Conservation (phyloP, 495 filamentous ascomycete species). For the Aspergillus avenaceus region DNA sequence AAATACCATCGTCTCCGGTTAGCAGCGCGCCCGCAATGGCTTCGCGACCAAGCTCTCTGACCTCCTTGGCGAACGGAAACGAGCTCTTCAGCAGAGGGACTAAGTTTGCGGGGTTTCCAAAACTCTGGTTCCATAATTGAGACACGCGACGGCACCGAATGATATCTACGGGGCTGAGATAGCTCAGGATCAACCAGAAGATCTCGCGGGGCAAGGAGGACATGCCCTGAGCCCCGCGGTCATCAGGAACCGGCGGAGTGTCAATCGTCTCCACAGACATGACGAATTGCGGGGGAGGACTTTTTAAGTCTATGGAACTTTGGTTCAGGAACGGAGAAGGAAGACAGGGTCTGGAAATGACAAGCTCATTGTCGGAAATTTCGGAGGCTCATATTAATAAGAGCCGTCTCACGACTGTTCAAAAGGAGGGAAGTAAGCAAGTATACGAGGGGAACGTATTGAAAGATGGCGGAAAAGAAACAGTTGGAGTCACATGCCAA, state of each 20-base stretch:
- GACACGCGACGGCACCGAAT: slow-evolving; percentile 55
- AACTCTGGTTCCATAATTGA: slow-evolving; percentile 49
- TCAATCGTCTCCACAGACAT: slow-evolving; percentile 7
- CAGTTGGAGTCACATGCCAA: slow-evolving; percentile 35
- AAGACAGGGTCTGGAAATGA: not conserved
- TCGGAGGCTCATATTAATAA: too few relatives aligned
- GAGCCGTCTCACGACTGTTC: too few relatives aligned
- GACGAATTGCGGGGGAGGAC: slow-evolving; percentile 6
- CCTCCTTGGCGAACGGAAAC: slow-evolving; percentile 53
- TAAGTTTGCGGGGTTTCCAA: slow-evolving; percentile 44
- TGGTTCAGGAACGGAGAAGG: not conserved
- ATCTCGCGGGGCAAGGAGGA: slow-evolving; percentile 38
- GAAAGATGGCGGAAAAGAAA: slow-evolving; percentile 17
- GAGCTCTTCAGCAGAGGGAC: slow-evolving; percentile 45
- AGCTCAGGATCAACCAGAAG: slow-evolving; percentile 36
- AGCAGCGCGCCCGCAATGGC: not conserved
- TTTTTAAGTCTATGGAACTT: not conserved
- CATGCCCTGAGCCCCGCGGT: slow-evolving; percentile 12
- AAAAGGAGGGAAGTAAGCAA: not conserved
- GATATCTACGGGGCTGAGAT: slow-evolving; percentile 47
- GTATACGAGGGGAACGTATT: not conserved
- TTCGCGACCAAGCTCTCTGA: slow-evolving; percentile 27
- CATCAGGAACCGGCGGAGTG: slow-evolving; percentile 1
- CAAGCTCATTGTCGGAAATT: not conserved
- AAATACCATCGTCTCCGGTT: slow-evolving; percentile 1